These are phyloP conservation scores for Arthromyces matolae DNA, from an alignment of 768 basidiomycete species.

Conservation along the genomic window DNA sequence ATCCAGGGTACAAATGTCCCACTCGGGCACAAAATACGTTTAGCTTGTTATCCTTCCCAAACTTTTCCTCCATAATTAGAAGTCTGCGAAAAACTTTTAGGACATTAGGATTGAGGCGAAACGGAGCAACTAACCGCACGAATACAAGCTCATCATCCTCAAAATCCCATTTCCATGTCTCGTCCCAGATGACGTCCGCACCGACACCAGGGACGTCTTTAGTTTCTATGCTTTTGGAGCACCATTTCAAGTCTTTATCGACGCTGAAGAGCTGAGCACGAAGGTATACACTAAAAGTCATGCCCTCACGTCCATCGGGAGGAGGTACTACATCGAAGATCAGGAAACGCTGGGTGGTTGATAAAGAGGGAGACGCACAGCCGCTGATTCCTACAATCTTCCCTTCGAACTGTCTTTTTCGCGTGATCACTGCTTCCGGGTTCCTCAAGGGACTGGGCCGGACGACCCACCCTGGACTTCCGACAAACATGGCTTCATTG, in stretches of 20 bases:
- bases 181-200: constrained; percentile 41
- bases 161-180: constrained; percentile 47
- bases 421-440: constrained; percentile 4
- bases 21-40: constrained; percentile 53
- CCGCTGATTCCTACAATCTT: constrained; percentile 44
- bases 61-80: constrained; percentile 36
- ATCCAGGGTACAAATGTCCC: constrained; percentile 41
- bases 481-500: constrained; percentile 62
- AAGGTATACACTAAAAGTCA: constrained; percentile 41
- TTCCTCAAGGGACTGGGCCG: constrained; percentile 37
- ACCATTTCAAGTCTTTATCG: constrained; percentile 38
- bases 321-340: constrained; percentile 39
- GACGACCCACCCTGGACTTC: constrained; percentile 50
- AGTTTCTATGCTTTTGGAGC: constrained; percentile 37
- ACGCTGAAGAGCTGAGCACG: constrained; percentile 43
- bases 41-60: constrained; percentile 42
- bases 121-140: constrained; percentile 36
- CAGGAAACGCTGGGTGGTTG: background rate
- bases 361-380: constrained; percentile 27
- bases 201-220: constrained; percentile 26
- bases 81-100: constrained; percentile 22
- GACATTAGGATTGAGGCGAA: background rate
- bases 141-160: constrained; percentile 50
- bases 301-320: constrained; percentile 35
- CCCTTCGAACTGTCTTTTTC: constrained; percentile 19